Base-by-base conservation (phyloP, 495 filamentous ascomycete species). In the Penicillium samsonianum region DNA sequence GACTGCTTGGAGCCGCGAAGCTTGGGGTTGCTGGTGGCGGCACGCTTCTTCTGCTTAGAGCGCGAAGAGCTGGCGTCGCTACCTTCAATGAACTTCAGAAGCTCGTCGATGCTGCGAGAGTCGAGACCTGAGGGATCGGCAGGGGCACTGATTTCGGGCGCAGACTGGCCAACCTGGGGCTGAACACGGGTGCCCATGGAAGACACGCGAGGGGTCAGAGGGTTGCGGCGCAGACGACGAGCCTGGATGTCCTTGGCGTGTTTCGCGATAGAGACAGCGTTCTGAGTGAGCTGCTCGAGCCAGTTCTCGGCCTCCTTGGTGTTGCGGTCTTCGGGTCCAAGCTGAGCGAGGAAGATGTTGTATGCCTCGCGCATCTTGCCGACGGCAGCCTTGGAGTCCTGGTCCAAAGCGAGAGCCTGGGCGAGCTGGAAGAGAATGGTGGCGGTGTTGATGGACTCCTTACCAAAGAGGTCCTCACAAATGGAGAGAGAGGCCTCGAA, bases 351-450 rank as follows among this genome's bases (percentile, higher is more conserved):
- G 85, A 99, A 99, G 72, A 98, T 95, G 74, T 88, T 94, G 78
- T 91, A 95, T 43, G 90, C 91, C 65, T 96, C 92, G 30, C 90
- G 86, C 95, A 99, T 99, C 68, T 88, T 86, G 65, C 81, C 83
- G 43, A 98, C 91, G 22, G 95, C 91, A 45, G 76, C 87, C 80
- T 93, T 96, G 42, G 90, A 85, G 66, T 98, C 92, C 60, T 94
- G 86, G 67, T 98, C 94, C 16, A 98, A 78, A 30, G 95, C 95
- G 43, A 98, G 78, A 1, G 93, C 92, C 68, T 99, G 95, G 4
- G 94, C 91, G 44, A 96, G 84, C 79, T 99, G 95, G 85, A 98
- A 98, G 50, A 94, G 84, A 16, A 99, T 86, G 19, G 92, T 96
- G n/a, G 92, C 95, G 1, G 92, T 90, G 72, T 92, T 93, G 69